Evolutionary conservation across 768 basidiomycete genomes (phyloP).

Genomic region (Chalciporus piperatus): DNA sequence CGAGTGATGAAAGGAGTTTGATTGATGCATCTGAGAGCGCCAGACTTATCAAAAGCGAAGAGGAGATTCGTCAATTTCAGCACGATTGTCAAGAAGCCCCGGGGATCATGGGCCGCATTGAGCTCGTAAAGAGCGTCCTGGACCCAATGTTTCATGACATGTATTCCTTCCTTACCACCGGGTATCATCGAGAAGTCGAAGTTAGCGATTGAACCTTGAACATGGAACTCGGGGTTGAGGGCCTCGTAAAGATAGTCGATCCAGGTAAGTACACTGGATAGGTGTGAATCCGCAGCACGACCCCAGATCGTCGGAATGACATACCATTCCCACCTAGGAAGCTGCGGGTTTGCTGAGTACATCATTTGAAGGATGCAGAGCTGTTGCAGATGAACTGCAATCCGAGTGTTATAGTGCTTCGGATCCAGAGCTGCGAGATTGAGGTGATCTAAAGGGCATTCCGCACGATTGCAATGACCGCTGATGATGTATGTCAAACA

Average conservation of each 20-base stretch:
- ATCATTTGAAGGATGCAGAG: constrained; percentile 43
- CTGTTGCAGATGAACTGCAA: constrained; percentile 47
- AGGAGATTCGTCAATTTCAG: constrained; percentile 37
- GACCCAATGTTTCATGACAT: constrained; percentile 46
- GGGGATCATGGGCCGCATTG: constrained; percentile 5
- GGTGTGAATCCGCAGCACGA: background rate
- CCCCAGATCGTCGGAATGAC: background rate
- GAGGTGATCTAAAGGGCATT: constrained; percentile 41
- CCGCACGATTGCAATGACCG: constrained; percentile 29
- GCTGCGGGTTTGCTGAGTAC: constrained; percentile 14
- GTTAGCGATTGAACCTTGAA: constrained; percentile 42
- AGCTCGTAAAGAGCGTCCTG: constrained; percentile 38
- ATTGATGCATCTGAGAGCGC: constrained; percentile 34
- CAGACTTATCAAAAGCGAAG: constrained; percentile 36
- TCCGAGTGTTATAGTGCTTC: constrained; percentile 39
- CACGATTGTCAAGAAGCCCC: constrained; percentile 40
- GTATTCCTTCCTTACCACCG: constrained; percentile 35
- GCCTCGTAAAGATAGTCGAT: constrained; percentile 46
- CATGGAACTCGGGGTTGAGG: constrained; percentile 44
- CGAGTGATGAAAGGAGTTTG: constrained; percentile 30
- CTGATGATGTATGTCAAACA: constrained; percentile 37
- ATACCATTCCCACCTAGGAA: constrained; percentile 5
- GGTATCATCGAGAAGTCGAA: constrained; percentile 39
- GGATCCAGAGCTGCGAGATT: constrained; percentile 20
- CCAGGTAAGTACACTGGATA: constrained; percentile 31